A percentile compares a stretch with the other conserved stretches of the same genome.
Conservation (phyloP, 208 protist species). For the Leishmania gerbilli region DNA sequence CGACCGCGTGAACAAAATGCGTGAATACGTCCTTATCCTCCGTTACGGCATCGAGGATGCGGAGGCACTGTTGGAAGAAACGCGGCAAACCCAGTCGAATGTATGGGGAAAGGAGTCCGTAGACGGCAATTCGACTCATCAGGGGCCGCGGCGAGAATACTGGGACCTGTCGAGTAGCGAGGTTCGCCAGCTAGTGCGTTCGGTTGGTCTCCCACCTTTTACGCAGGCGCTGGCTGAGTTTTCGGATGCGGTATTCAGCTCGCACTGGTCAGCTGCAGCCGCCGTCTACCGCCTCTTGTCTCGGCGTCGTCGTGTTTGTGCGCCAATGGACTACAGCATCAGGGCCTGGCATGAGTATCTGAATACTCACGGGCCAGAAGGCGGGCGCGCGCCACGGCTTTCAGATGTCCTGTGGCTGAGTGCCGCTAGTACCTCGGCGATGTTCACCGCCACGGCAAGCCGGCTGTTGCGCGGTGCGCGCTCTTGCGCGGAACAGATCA, state of each 20-base stretch:
- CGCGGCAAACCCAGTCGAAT: neutral
- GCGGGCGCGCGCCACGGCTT: slow-evolving; percentile 31
- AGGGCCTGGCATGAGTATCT: slow-evolving; percentile 57
- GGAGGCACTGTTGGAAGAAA: slow-evolving; percentile 32
- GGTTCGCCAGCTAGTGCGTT: slow-evolving; percentile 15
- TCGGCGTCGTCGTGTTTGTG: slow-evolving; percentile 16
- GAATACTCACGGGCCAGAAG: slow-evolving; percentile 50
- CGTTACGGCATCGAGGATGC: slow-evolving; percentile 71
- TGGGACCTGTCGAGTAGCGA: slow-evolving; percentile 12
- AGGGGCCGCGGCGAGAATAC: neutral
- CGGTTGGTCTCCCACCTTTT: slow-evolving; percentile 3
- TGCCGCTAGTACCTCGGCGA: slow-evolving; percentile 47
- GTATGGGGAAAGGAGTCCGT: neutral
- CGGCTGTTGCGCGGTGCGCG: slow-evolving; percentile 46
- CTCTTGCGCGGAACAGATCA: slow-evolving; percentile 7
- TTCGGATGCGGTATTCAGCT: neutral
- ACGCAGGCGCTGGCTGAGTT: slow-evolving; percentile 31
- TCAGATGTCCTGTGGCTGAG: slow-evolving; percentile 65
- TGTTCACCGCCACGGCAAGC: slow-evolving; percentile 56
- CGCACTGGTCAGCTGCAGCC: neutral
- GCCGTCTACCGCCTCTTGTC: slow-evolving; percentile 6
- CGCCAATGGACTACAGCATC: slow-evolving; percentile 16
- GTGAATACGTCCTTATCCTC: slow-evolving; percentile 64
- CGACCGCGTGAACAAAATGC: slow-evolving; percentile 45
- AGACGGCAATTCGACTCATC: neutral